These are phyloP conservation scores for Apophysomyces variabilis DNA, from an alignment of 371 early-diverging fungal species.

Conservation along the genomic window DNA sequence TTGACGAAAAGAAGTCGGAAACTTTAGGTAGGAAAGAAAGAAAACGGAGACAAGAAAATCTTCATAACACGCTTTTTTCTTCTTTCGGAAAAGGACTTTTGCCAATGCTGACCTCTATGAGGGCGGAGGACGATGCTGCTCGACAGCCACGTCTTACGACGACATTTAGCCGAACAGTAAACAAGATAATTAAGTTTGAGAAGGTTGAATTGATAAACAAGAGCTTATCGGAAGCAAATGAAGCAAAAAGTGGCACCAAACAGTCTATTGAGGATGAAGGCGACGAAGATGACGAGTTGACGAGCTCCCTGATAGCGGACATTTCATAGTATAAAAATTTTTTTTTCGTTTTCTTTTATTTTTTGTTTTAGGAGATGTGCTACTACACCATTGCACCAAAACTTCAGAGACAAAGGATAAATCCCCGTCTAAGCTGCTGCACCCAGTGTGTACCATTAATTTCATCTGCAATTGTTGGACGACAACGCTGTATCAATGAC, in stretches of 20 bases:
- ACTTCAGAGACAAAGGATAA: not conserved
- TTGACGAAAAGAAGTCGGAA: conserved; percentile 4
- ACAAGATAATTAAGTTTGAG: conserved; percentile 4
- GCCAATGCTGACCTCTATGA: conserved; percentile 11
- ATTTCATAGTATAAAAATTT: not conserved
- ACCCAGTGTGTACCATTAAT: conserved; percentile 10
- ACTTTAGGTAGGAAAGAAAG: not conserved
- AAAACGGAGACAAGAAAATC: not conserved
- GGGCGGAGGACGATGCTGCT: conserved; percentile 25
- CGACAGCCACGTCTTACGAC: not conserved
- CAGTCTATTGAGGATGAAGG: not conserved
- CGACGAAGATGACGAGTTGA: not conserved
- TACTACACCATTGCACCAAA: conserved; percentile 6
- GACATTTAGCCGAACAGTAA: not conserved
- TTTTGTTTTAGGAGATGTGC: not conserved
- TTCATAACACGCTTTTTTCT: not conserved
- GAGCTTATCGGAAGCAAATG: not conserved
- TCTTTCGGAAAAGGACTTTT: not conserved
- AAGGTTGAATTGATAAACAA: not conserved
- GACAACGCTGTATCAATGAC: conserved; percentile 23
- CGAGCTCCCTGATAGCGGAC: not conserved
- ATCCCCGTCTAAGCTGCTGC: conserved; percentile 16
- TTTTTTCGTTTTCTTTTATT: not conserved
- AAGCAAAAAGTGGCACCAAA: not conserved
- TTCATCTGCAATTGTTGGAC: conserved; percentile 26